phyloP scores from a whole-genome alignment of 345 rosid species.

The Eucalyptus marginata region DNA sequence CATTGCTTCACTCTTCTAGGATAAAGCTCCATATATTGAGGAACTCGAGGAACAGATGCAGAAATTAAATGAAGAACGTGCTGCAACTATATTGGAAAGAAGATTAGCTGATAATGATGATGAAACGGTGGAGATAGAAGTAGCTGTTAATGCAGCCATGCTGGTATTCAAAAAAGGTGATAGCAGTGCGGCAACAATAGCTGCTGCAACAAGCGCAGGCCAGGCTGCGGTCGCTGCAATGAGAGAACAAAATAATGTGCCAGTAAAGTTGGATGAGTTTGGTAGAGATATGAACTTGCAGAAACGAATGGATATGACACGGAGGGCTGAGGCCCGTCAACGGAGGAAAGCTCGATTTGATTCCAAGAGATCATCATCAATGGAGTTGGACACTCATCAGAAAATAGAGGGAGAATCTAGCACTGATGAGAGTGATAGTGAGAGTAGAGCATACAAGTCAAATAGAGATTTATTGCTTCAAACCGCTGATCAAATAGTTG shows the following conservation, averaged over 20 bases:
- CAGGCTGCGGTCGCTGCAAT: constrained; percentile 57
- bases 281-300: constrained; percentile 88
- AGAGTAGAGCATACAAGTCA: constrained; percentile 68
- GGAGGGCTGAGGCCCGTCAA: constrained; percentile 82
- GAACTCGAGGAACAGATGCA: constrained; percentile 86
- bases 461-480: constrained; percentile 52
- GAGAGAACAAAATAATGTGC: constrained; percentile 47
- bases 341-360: constrained; percentile 63
- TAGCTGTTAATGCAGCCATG: constrained; percentile 80
- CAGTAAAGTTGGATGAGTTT: constrained; percentile 81
- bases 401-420: constrained; percentile 95
- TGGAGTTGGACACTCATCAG: constrained; percentile 47
- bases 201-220: constrained; percentile 65
- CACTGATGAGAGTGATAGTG: constrained; percentile 95
- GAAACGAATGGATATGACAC: constrained; percentile 69
- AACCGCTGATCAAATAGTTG: constrained; percentile 68
- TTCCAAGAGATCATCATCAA: constrained; percentile 47
- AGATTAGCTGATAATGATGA: constrained; percentile 76
- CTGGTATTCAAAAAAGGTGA: constrained; percentile 50
- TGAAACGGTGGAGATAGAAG: constrained; percentile 77
- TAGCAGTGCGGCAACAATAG: constrained; percentile 41
- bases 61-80: constrained; percentile 68
- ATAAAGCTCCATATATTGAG: constrained; percentile 81
- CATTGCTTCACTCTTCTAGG: constrained; percentile 16
- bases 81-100: constrained; percentile 61